phyloP scores from a whole-genome alignment of 345 rosid species.

The Capsella bursapastoris region DNA sequence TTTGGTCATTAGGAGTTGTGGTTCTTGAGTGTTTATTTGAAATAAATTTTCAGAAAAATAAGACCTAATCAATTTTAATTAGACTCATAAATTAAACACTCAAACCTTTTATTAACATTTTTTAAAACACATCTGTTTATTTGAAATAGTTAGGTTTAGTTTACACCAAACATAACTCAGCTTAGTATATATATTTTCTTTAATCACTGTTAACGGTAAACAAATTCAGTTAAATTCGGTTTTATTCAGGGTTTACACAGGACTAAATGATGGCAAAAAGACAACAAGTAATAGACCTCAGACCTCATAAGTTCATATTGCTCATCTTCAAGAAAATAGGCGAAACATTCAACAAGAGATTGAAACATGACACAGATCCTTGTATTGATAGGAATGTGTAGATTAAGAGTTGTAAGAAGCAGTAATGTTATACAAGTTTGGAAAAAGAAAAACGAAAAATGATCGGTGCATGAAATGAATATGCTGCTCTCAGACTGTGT shows the following conservation, averaged over 20 bases:
- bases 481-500: conserved; percentile 24
- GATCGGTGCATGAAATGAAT: conserved; percentile 27
- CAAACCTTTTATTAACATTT: too few relatives aligned
- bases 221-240: not conserved
- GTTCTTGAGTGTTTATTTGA: conserved; percentile 51
- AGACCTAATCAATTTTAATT: not conserved
- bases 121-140: not conserved
- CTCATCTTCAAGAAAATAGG: conserved; percentile 5
- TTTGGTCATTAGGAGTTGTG: conserved; percentile 73
- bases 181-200: too few relatives aligned
- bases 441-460: conserved; percentile 7
- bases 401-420: not conserved
- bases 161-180: not conserved
- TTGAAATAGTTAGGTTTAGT: not conserved
- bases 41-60: not conserved
- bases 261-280: not conserved
- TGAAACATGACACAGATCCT: conserved; percentile 23
- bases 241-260: too few relatives aligned
- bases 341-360: not conserved
- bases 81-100: not conserved
- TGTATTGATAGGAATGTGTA: not conserved
- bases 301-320: not conserved
- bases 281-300: not conserved
- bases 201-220: too few relatives aligned
- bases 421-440: conserved; percentile 16